Percentiles rank a stretch among this genome's conserved stretches.
Conservation (phyloP, 306 rosid species). For the Vigna trinervia region DNA sequence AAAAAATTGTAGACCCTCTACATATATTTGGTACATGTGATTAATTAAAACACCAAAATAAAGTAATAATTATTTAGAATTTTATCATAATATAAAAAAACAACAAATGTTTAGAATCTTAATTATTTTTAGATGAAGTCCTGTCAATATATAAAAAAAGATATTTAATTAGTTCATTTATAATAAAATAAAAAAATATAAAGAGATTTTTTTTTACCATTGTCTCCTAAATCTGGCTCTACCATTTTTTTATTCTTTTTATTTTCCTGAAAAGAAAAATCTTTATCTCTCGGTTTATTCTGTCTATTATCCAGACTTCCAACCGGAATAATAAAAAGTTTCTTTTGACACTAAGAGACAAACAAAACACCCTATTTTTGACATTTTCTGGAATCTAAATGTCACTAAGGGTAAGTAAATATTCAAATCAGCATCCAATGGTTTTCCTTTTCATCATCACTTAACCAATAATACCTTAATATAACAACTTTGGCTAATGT, state of each 20-base stretch:
- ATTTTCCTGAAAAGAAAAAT: neutral
- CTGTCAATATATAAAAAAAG: too few relatives aligned
- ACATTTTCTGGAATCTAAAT: conserved; percentile 36
- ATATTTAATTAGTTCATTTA: too few relatives aligned
- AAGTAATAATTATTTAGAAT: neutral
- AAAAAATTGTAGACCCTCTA: too few relatives aligned
- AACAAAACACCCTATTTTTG: conserved; percentile 20
- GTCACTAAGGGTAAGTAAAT: conserved; percentile 18
- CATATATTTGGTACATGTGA: neutral
- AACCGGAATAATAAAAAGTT: conserved; percentile 25
- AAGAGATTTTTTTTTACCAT: too few relatives aligned
- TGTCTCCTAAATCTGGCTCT: too few relatives aligned
- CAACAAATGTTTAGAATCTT: too few relatives aligned
- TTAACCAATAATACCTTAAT: conserved; percentile 9
- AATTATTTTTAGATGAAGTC: too few relatives aligned
- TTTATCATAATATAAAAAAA: neutral
- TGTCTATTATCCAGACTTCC: conserved; percentile 18
- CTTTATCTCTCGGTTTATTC: neutral
- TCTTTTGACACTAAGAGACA: conserved; percentile 22
- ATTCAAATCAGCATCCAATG: neutral
- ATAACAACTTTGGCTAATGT: neutral
- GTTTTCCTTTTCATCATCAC: neutral
- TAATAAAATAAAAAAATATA: too few relatives aligned
- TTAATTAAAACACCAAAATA: neutral
- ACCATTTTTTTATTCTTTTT: neutral